A percentile compares a stretch with the other conserved stretches of the same genome.
phyloP scores from a whole-genome alignment of 805 yeast genomes.

The Cyberlindnera lachancei region DNA sequence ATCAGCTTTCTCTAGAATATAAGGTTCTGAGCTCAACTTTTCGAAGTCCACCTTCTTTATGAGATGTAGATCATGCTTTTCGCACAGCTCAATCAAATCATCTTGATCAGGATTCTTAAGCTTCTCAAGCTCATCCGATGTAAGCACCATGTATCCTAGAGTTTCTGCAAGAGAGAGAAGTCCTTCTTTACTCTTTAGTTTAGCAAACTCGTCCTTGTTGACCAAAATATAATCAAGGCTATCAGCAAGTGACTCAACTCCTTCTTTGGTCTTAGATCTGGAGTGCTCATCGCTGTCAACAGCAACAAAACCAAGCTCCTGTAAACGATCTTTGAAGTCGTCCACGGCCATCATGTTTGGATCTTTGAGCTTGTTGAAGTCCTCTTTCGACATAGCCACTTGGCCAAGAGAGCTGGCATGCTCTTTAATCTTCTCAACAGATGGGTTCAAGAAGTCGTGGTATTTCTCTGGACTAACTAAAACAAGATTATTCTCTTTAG shows the following conservation, averaged over 20 bases:
- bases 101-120: slow-evolving; percentile 6
- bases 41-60: slow-evolving; percentile 6
- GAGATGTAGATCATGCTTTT: slow-evolving; percentile 5
- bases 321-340: slow-evolving; percentile 1
- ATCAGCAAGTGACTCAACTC: slow-evolving; percentile 25
- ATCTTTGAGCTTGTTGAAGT: slow-evolving; percentile 12
- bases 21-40: slow-evolving; percentile 6
- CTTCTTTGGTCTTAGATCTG: slow-evolving; percentile 5
- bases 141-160: slow-evolving; percentile 2
- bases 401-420: slow-evolving; percentile 5
- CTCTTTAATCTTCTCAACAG: slow-evolving; percentile 6
- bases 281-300: slow-evolving; percentile 10
- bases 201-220: slow-evolving; percentile 13
- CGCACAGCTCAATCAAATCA: slow-evolving; percentile 4
- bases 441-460: slow-evolving; percentile 8
- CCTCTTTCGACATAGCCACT: slow-evolving; percentile 10
- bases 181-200: slow-evolving; percentile 10
- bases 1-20: slow-evolving; percentile 5
- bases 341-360: background rate
- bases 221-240: slow-evolving; percentile 3
- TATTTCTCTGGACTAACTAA: slow-evolving; percentile 9
- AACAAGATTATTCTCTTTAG: slow-evolving; percentile 19
- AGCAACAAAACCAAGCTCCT: slow-evolving; percentile 17
- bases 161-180: slow-evolving; percentile 24
- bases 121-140: slow-evolving; percentile 12